Evolutionary conservation across 108 stramenopile species (phyloP).

Genomic region (Mediolabrus comicus): DNA sequence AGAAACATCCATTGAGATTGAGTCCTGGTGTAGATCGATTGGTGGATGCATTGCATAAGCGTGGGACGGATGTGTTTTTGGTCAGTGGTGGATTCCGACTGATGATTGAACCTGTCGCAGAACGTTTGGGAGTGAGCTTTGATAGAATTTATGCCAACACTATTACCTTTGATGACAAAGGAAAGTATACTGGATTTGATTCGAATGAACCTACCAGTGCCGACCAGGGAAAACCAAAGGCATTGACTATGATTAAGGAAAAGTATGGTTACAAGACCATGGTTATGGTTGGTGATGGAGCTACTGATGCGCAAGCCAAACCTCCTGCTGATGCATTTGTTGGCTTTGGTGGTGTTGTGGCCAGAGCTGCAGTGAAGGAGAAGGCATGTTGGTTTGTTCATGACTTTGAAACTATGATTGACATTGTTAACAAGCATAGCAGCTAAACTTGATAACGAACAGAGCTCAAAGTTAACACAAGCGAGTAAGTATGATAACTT

Average conservation of each 20-base stretch:
- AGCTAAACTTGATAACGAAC: not conserved
- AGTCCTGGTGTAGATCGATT: slow-evolving; percentile 80
- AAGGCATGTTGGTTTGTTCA: slow-evolving; percentile 96
- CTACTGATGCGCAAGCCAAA: slow-evolving; percentile 98
- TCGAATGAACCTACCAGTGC: slow-evolving; percentile 84
- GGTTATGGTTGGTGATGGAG: slow-evolving; percentile 98
- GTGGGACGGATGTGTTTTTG: slow-evolving; percentile 87
- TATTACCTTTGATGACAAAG: slow-evolving; percentile 78
- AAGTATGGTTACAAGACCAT: slow-evolving; percentile 66
- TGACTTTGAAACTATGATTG: slow-evolving; percentile 83
- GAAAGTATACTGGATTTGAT: slow-evolving; percentile 90
- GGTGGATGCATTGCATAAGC: slow-evolving; percentile 65
- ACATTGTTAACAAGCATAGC: slow-evolving; percentile 46
- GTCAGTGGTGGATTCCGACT: slow-evolving; percentile 96
- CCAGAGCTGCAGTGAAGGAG: slow-evolving; percentile 78
- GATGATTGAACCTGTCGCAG: slow-evolving; percentile 98
- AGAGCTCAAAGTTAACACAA: not conserved
- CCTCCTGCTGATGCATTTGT: slow-evolving; percentile 97
- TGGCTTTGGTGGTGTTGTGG: slow-evolving; percentile 96
- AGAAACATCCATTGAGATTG: slow-evolving; percentile 74
- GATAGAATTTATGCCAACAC: slow-evolving; percentile 93
- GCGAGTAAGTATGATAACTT: no score
- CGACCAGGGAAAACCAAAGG: slow-evolving; percentile 95
- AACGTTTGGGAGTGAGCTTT: slow-evolving; percentile 57
- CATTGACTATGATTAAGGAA: slow-evolving; percentile 66